Conservation (phyloP, 148 eudicot species). For the Amaranthus cruentus region DNA sequence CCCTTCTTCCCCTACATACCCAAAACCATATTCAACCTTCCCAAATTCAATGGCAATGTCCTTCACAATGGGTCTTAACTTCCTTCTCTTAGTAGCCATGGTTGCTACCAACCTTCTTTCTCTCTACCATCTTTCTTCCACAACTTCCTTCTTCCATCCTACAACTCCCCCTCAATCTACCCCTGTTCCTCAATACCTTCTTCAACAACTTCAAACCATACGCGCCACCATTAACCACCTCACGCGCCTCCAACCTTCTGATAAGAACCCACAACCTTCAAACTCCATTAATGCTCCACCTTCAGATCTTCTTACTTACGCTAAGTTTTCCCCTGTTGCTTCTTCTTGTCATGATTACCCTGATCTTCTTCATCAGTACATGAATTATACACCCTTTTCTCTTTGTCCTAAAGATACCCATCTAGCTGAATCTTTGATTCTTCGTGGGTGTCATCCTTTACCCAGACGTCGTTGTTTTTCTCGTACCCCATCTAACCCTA, state of each 20-base stretch:
- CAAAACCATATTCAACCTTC: background rate
- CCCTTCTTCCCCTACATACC: no score
- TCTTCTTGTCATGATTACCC: slow-evolving; percentile 62
- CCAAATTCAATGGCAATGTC: slow-evolving; percentile 41
- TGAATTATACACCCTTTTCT: slow-evolving; percentile 64
- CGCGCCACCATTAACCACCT: slow-evolving; percentile 93
- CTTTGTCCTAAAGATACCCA: slow-evolving; percentile 45
- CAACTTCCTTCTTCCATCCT: slow-evolving; percentile 38
- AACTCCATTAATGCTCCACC: slow-evolving; percentile 24
- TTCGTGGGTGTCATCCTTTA: slow-evolving; percentile 85
- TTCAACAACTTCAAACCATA: slow-evolving; percentile 72
- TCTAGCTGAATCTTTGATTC: slow-evolving; percentile 64
- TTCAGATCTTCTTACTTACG: slow-evolving; percentile 61
- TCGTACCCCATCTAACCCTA: slow-evolving; percentile 26
- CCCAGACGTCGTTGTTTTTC: slow-evolving; percentile 77
- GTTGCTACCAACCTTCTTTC: slow-evolving; percentile 85
- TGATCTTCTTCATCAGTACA: slow-evolving; percentile 56
- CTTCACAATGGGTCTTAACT: slow-evolving; percentile 66
- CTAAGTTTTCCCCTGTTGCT: slow-evolving; percentile 58
- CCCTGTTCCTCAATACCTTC: slow-evolving; percentile 62
- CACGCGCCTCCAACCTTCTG: slow-evolving; percentile 58
- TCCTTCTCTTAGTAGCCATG: slow-evolving; percentile 78
- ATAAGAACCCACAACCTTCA: background rate
- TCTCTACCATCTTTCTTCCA: slow-evolving; percentile 80
- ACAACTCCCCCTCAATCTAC: slow-evolving; percentile 12